Conservation (phyloP, 108 stramenopile species). For the Nitzschia sp. region DNA sequence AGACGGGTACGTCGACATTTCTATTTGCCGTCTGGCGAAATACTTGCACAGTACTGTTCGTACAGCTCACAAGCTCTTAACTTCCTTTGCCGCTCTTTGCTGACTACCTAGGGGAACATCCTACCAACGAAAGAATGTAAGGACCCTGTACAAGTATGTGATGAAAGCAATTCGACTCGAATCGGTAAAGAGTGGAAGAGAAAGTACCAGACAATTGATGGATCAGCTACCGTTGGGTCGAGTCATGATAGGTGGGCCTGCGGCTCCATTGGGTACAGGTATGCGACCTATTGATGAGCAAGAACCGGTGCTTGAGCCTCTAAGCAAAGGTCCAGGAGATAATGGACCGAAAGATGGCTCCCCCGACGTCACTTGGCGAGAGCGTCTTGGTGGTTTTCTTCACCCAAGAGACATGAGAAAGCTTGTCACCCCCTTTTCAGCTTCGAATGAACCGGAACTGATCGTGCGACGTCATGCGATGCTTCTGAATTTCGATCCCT, state of each 20-base stretch:
- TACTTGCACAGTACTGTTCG: no score
- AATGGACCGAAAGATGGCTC: background rate
- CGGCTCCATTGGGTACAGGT: background rate
- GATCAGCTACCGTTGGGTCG: conserved; percentile 19
- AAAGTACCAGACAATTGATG: background rate
- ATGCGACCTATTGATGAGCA: conserved; percentile 1
- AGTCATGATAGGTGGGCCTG: background rate
- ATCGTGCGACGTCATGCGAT: conserved; percentile 88
- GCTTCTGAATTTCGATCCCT: conserved; percentile 85
- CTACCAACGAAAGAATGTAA: conserved; percentile 39
- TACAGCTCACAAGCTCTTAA: no score
- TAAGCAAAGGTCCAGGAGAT: background rate
- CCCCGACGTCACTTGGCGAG: conserved; percentile 39
- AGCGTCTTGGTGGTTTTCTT: conserved; percentile 82
- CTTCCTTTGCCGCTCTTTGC: conserved; percentile 1
- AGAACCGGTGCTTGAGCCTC: background rate
- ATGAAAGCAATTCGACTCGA: conserved; percentile 40
- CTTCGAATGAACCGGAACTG: conserved; percentile 82
- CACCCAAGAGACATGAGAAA: conserved; percentile 91
- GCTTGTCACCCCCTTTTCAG: conserved; percentile 88
- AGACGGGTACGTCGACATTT: conserved; percentile 55
- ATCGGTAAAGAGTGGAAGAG: background rate
- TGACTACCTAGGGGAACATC: conserved; percentile 19
- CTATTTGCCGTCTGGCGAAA: no score
- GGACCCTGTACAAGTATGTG: conserved; percentile 69